Percentiles rank a stretch among this genome's conserved stretches.
Conservation (phyloP, 106 monocot genomes). For the Hemerocallis citrina region DNA sequence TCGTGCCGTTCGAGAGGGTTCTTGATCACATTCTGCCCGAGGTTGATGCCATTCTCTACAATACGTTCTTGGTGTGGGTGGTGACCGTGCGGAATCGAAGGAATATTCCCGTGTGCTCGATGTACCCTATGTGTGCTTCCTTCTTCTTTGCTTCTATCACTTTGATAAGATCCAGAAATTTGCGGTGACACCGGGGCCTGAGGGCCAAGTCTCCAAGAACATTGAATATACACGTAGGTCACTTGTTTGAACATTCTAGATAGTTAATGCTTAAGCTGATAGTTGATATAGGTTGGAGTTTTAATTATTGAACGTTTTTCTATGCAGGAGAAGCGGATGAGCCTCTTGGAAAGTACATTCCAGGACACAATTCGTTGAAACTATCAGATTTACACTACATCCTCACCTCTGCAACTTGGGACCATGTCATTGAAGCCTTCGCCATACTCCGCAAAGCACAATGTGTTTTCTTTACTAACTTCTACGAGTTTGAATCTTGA, state of each 20-base stretch:
- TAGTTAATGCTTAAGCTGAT: too few relatives aligned
- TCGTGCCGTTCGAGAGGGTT: constrained; percentile 26
- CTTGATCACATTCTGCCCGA: constrained; percentile 28
- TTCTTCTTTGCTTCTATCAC: constrained; percentile 33
- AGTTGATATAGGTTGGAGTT: too few relatives aligned
- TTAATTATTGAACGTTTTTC: neutral
- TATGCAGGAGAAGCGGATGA: constrained; percentile 23
- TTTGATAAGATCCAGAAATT: too few relatives aligned
- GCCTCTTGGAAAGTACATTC: constrained; percentile 16
- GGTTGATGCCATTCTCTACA: constrained; percentile 32
- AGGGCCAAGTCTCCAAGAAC: too few relatives aligned
- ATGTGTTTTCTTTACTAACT: constrained; percentile 6
- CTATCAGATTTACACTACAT: constrained; percentile 20
- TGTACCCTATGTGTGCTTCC: constrained; percentile 48
- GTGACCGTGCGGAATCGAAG: constrained; percentile 28
- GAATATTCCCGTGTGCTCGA: constrained; percentile 41
- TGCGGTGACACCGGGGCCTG: too few relatives aligned
- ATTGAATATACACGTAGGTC: too few relatives aligned
- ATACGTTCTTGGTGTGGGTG: constrained; percentile 44
- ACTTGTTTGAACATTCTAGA: too few relatives aligned
- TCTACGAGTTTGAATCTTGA: constrained; percentile 13
- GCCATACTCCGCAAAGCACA: neutral
- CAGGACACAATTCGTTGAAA: constrained; percentile 12
- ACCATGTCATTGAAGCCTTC: neutral
- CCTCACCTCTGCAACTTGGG: neutral